A percentile compares a stretch with the other conserved stretches of the same genome.
These are phyloP conservation scores for Tylopilus sp. DNA, from an alignment of 1,284 basidiomycete species.

Conservation along the genomic window DNA sequence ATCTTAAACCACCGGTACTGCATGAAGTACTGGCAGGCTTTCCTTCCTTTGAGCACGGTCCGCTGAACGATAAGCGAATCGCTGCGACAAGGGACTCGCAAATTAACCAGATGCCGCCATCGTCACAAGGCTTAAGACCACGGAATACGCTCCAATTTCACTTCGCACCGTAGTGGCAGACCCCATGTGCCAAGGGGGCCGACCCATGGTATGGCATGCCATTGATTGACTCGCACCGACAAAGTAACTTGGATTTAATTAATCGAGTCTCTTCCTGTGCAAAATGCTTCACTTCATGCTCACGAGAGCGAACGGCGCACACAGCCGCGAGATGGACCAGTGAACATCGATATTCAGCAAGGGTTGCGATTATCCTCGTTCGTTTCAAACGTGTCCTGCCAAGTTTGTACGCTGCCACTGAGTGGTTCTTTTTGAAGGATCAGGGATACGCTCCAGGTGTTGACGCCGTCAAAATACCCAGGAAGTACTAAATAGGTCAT, in stretches of 20 bases:
- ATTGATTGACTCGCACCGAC: not conserved
- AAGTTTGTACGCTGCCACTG: not conserved
- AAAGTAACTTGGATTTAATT: not conserved
- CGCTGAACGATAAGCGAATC: not conserved
- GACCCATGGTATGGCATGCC: too few relatives aligned
- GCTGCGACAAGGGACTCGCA: not conserved
- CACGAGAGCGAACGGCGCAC: not conserved
- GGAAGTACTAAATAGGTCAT: not conserved
- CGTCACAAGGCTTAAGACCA: not conserved
- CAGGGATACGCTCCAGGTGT: too few relatives aligned
- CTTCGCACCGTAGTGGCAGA: not conserved
- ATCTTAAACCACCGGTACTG: too few relatives aligned
- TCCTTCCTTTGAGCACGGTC: not conserved
- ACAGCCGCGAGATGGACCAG: too few relatives aligned
- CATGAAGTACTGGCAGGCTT: not conserved
- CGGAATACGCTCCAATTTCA: not conserved
- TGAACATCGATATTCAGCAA: too few relatives aligned
- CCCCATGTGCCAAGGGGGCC: too few relatives aligned
- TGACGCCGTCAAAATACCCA: not conserved
- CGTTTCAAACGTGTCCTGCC: not conserved
- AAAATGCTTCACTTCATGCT: not conserved
- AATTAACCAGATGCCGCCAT: not conserved
- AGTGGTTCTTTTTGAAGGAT: too few relatives aligned
- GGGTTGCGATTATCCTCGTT: not conserved
- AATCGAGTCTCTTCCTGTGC: not conserved